Percentiles rank a stretch among this genome's conserved stretches.
These are phyloP conservation scores for Laetiporus sulphureus DNA, from an alignment of 1,284 basidiomycete species.

Conservation along the genomic window DNA sequence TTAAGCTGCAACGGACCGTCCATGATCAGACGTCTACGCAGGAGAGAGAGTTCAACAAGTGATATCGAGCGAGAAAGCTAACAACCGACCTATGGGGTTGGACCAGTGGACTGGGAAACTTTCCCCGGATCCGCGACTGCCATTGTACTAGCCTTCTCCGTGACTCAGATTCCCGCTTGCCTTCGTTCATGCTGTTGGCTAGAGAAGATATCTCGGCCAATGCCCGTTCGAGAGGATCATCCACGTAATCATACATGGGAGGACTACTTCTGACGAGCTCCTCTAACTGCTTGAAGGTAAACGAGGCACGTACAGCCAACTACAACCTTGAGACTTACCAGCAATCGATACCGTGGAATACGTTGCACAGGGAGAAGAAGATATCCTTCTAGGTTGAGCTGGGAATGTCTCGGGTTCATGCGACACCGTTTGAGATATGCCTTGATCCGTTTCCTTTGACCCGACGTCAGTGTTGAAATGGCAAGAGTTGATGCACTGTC, in stretches of 20 bases:
- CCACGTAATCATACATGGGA: constrained; percentile 61
- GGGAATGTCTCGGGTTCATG: constrained; percentile 86
- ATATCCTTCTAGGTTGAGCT: constrained; percentile 94
- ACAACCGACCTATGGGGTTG: constrained; percentile 84
- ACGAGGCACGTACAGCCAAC: too few relatives aligned
- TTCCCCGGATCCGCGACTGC: constrained; percentile 88
- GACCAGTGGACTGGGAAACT: constrained; percentile 92
- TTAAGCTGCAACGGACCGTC: constrained; percentile 81
- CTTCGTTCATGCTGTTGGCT: constrained; percentile 94
- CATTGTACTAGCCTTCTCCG: constrained; percentile 84
- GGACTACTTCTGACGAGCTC: constrained; percentile 80
- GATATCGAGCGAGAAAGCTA: too few relatives aligned
- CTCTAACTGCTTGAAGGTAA: constrained; percentile 57
- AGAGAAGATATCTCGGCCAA: constrained; percentile 80
- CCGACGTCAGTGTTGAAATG: constrained; percentile 42
- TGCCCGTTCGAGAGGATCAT: constrained; percentile 83
- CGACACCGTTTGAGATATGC: constrained; percentile 82
- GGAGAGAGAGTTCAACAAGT: background rate
- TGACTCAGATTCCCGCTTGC: constrained; percentile 90
- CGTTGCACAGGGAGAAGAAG: constrained; percentile 93
- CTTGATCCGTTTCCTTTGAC: constrained; percentile 84
- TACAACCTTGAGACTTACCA: constrained; percentile 59
- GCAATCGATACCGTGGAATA: constrained; percentile 90
- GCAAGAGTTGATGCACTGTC: constrained; percentile 26
- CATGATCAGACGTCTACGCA: constrained; percentile 72